Percentiles rank a stretch among this genome's conserved stretches.
Evolutionary conservation across 768 basidiomycete species (phyloP).

Genomic region (Tulasnella calospora): DNA sequence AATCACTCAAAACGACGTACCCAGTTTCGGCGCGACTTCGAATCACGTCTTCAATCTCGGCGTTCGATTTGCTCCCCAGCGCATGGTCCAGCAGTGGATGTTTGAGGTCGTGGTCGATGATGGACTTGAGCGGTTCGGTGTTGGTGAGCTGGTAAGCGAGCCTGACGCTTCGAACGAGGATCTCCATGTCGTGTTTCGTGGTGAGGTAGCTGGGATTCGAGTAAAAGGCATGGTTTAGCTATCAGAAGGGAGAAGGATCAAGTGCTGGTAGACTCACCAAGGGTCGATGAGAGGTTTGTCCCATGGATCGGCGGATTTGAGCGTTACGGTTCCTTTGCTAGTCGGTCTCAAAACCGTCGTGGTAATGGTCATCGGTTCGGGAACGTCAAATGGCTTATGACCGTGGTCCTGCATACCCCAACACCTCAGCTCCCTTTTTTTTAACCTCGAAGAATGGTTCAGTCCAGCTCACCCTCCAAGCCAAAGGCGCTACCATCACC

Average conservation of each 20-base stretch:
- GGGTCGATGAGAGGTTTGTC: constrained; percentile 19
- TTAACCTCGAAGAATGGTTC: too few species aligned
- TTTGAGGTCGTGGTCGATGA: constrained; percentile 38
- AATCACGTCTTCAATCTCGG: constrained; percentile 39
- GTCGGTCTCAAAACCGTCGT: constrained; percentile 4
- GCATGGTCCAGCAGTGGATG: constrained; percentile 44
- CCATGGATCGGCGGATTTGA: constrained; percentile 16
- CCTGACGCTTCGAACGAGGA: constrained; percentile 14
- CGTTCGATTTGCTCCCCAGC: constrained; percentile 35
- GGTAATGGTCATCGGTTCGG: background rate
- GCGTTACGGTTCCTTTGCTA: background rate
- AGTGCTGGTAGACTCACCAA: background rate
- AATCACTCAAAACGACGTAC: constrained; percentile 42
- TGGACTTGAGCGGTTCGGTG: constrained; percentile 28
- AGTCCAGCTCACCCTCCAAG: constrained; percentile 3
- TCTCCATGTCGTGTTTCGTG: constrained; percentile 16
- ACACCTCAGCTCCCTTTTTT: background rate
- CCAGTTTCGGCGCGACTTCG: constrained; percentile 40
- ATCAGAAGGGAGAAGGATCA: background rate
- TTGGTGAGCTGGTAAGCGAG: background rate
- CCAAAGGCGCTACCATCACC: constrained; percentile 15
- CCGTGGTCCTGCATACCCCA: constrained; percentile 1
- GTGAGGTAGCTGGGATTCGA: constrained; percentile 3
- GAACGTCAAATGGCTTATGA: background rate
- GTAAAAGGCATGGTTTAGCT: background rate